phyloP scores from a whole-genome alignment of 2,329 filamentous ascomycete species.

The Geosmithia flava region DNA sequence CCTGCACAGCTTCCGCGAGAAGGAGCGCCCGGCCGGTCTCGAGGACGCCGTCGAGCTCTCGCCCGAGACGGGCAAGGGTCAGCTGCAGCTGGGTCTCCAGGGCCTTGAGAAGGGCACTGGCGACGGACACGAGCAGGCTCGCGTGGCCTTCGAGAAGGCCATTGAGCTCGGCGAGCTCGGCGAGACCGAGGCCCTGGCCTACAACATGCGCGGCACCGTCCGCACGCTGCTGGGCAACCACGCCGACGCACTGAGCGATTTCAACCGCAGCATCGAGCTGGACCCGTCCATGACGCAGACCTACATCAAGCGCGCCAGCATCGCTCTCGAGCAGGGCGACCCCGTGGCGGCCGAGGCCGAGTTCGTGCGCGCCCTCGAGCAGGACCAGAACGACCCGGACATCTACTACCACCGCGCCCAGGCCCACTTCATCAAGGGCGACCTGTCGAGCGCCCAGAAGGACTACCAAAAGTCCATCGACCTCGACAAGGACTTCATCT shows the following conservation, averaged over 20 bases:
- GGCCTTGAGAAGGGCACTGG: slow-evolving; percentile 77
- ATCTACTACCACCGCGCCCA: slow-evolving; percentile 99
- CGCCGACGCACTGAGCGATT: slow-evolving; percentile 65
- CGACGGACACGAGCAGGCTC: slow-evolving; percentile 84
- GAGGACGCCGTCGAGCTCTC: slow-evolving; percentile 70
- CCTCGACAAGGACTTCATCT: slow-evolving; percentile 91
- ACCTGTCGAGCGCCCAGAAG: slow-evolving; percentile 87
- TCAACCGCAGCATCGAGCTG: slow-evolving; percentile 87
- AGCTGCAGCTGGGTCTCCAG: slow-evolving; percentile 72
- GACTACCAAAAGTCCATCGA: slow-evolving; percentile 99
- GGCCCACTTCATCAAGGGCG: slow-evolving; percentile 92
- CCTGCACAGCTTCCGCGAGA: slow-evolving; percentile 90
- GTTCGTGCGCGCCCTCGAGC: slow-evolving; percentile 72
- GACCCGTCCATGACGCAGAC: slow-evolving; percentile 84
- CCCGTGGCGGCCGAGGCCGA: slow-evolving; percentile 79
- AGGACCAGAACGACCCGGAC: slow-evolving; percentile 83
- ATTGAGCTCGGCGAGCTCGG: slow-evolving; percentile 70
- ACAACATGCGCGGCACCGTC: slow-evolving; percentile 96
- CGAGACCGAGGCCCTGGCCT: slow-evolving; percentile 77
- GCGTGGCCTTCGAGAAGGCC: slow-evolving; percentile 75
- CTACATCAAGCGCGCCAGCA: slow-evolving; percentile 97
- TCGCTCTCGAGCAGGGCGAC: slow-evolving; percentile 87
- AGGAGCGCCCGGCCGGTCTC: slow-evolving; percentile 66
- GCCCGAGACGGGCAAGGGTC: slow-evolving; percentile 69
- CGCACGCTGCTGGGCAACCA: slow-evolving; percentile 85